Evolutionary conservation across 371 early-diverging fungal species (phyloP), one percentile per base, ranked within the genome.

Genomic region (Mucor piriformis): DNA sequence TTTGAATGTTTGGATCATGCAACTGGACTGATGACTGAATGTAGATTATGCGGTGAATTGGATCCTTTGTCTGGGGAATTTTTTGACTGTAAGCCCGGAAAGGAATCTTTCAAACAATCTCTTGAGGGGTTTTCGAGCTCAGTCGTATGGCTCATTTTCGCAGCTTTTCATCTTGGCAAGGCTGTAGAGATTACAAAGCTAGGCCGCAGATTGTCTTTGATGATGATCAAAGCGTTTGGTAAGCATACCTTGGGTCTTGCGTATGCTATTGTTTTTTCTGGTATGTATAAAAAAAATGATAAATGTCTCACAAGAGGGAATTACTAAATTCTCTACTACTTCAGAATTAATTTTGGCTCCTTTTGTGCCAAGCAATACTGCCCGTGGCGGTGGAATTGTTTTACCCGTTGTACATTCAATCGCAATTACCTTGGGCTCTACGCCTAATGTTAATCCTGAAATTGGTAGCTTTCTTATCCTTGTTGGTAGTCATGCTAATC

Each of bases 311-410:
- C 27, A 5, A 16, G 15, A n/a, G n/a, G 12, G 2, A 42, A 33
- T 20, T 16, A 44, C 6, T 11, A 40, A 35, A 12, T 8, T n/a
- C 12, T 16, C 24, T 20, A n/a, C n/a, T n/a, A n/a, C 8, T 23
- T 2, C 72, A 64, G 89, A 89, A 62, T 55, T 89, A 16, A 40
- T 77, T 6, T 57, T 90, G 24, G 88, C 85, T 3, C 87, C 90
- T 0, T 87, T 90, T 62, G 84, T 90, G n/a, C 90, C 90, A 0
- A 83, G 84, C 24, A 90, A 90, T 59, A 84, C 86, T 0, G 90
- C 90, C 13, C 79, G 90, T 48, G 89, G 89, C 25, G 90, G 90
- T 15, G 87, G 90, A 15, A 87, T 90, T 34, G 71, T 90, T 0
- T 74, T 80, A 16, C 90, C 90, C 3, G 82, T 90, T 0, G 87